Conservation (phyloP, 1,139 yeast species). For the Debaryomycetaceae sp. region DNA sequence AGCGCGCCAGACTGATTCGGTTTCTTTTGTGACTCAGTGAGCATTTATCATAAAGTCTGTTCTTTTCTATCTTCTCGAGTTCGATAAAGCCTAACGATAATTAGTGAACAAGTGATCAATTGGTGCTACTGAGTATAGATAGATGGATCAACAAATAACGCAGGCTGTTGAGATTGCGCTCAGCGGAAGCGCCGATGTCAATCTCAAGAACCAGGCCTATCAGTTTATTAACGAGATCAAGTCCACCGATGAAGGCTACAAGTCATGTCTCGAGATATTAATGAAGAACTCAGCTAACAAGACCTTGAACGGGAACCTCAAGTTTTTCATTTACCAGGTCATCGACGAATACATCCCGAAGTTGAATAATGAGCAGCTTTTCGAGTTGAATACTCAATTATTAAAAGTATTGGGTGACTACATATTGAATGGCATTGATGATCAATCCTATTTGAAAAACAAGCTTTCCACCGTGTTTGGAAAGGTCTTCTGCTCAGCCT, state of each 20-base stretch:
- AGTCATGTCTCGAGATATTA: conserved; percentile 66
- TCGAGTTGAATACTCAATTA: conserved; percentile 38
- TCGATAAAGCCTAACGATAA: not conserved
- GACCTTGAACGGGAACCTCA: conserved; percentile 47
- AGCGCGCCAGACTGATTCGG: not conserved
- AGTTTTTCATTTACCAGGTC: conserved; percentile 82
- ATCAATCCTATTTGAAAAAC: conserved; percentile 67
- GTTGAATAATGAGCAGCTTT: conserved; percentile 46
- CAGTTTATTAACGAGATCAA: conserved; percentile 75
- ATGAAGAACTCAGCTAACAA: conserved; percentile 18
- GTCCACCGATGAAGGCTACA: conserved; percentile 75
- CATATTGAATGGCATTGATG: conserved; percentile 32
- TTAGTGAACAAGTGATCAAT: not conserved
- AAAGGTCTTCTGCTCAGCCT: conserved; percentile 64
- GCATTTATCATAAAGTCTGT: not conserved
- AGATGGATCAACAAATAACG: conserved; percentile 81
- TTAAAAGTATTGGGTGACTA: conserved; percentile 35
- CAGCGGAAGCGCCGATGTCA: conserved; percentile 67
- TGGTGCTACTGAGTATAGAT: conserved; percentile 1
- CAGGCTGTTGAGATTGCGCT: conserved; percentile 93
- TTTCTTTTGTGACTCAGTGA: not conserved
- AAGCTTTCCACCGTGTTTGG: conserved; percentile 76
- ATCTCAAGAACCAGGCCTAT: conserved; percentile 77
- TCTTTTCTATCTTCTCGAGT: not conserved
- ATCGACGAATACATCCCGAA: conserved; percentile 60